Base-by-base conservation (phyloP, 177 flowering plant genomes). In the Vitis hybrid region DNA sequence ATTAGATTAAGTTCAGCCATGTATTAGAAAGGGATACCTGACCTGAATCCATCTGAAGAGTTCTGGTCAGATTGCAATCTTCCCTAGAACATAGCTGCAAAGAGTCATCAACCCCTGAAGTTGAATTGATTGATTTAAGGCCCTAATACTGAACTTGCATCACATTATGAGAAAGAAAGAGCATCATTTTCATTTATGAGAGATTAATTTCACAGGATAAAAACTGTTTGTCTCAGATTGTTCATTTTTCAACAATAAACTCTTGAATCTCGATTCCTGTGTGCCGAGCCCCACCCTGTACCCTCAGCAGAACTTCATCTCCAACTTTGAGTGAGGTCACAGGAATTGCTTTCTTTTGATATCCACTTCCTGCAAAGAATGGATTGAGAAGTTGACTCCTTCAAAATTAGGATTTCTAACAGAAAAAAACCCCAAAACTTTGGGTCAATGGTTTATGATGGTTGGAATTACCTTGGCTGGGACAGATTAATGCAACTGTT, bases 191-290 rank as follows among this genome's bases (percentile, higher is more conserved):
- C 39, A 32, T 32, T 32, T 32, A 32, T 32, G 6, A 32, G 39
- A 6, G 39, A 32, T 32, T 32, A 32, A 32, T 3, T 32, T 32
- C 6, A 32, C 39, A 32, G 39, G 39, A 32, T 6, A 32, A 21
- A 21, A 32, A 32, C 39, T 32, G 4, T 11, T 52, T 13, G 5
- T n/a, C 26, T 49, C 1, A 0, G 9, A 15, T 55, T 51, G 48
- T 61, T 90, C 81, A 89, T 64, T 87, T 91, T 78, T 94, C 98
- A 2, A 94, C 82, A 65, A 94, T 89, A 80, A 92, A 94, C 71
- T 92, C 97, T 74, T 90, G 76, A 67, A 94, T 92, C 76, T 90
- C 94, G 56, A 94, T 94, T 63, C 98, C 96, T 8, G 97, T 90
- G 68, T 90, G 98, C 11, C 94, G 85, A 3, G 97, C 97, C 0